A percentile compares a stretch with the other conserved stretches of the same genome.
Conservation (phyloP, 495 filamentous ascomycete genomes). For the Trichoderma asperelloides region DNA sequence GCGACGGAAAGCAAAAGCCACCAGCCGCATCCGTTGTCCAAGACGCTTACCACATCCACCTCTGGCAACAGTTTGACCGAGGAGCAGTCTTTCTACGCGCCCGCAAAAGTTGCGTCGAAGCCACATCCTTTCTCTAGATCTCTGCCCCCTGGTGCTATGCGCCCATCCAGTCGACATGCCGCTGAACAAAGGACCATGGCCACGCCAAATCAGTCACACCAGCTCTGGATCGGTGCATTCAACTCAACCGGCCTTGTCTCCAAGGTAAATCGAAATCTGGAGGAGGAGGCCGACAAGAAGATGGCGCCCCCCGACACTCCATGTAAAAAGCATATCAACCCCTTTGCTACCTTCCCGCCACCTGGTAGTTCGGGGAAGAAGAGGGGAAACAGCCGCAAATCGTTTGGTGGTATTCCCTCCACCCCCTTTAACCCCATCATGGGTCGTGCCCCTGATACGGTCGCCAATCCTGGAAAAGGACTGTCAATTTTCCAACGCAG, state of each 20-base stretch:
- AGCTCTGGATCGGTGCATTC: constrained; percentile 54
- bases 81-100: constrained; percentile 51
- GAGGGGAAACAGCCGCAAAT: constrained; percentile 18
- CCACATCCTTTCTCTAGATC: constrained; percentile 8
- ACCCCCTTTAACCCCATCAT: constrained; percentile 44
- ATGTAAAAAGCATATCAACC: constrained; percentile 70
- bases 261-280: constrained; percentile 57
- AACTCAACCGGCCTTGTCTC: constrained; percentile 91
- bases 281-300: constrained; percentile 48
- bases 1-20: constrained; percentile 43
- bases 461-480: constrained; percentile 37
- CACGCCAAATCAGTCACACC: constrained; percentile 27
- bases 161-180: constrained; percentile 21
- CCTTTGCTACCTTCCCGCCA: constrained; percentile 54
- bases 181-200: neutral
- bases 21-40: constrained; percentile 77
- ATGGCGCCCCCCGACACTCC: constrained; percentile 78
- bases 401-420: constrained; percentile 7
- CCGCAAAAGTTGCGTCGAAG: constrained; percentile 37
- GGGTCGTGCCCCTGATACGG: neutral
- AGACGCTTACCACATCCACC: constrained; percentile 74
- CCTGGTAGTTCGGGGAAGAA: constrained; percentile 43
- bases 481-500: constrained; percentile 30
- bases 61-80: constrained; percentile 67
- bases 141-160: constrained; percentile 23